Percentiles rank a stretch among this genome's conserved stretches.
Conservation (phyloP, 2,329 filamentous ascomycete species). For the Exophiala sp. region DNA sequence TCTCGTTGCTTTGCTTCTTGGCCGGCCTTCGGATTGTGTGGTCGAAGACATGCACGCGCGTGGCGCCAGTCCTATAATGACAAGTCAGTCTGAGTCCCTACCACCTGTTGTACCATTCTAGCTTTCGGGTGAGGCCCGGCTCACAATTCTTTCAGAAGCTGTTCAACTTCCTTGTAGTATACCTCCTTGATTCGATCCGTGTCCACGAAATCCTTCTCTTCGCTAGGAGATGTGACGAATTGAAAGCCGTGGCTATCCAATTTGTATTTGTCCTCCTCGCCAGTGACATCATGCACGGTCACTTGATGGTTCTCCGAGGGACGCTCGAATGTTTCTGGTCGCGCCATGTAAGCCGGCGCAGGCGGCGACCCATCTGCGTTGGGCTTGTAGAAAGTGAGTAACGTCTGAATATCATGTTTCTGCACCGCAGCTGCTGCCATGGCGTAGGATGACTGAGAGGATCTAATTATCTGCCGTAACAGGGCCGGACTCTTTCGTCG, state of each 20-base stretch:
- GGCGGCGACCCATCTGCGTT: conserved; percentile 1
- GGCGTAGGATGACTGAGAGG: neutral
- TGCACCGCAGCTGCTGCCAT: conserved; percentile 2
- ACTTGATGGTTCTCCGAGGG: neutral
- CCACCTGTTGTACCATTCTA: neutral
- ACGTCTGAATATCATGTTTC: conserved; percentile 1
- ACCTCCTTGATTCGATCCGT: neutral
- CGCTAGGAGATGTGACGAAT: neutral
- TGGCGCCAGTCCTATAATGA: neutral
- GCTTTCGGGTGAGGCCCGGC: neutral
- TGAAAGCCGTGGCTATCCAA: conserved; percentile 2
- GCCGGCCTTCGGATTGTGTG: conserved; percentile 3
- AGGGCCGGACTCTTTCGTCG: neutral
- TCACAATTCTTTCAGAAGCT: conserved; percentile 3
- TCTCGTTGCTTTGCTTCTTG: neutral
- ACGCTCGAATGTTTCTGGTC: conserved; percentile 3
- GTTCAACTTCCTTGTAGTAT: conserved; percentile 7
- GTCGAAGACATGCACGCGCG: conserved; percentile 2
- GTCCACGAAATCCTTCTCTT: conserved; percentile 2
- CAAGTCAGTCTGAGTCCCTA: neutral
- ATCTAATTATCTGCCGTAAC: neutral
- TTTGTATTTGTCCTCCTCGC: conserved; percentile 1
- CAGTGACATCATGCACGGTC: neutral
- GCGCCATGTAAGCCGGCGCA: conserved; percentile 1
- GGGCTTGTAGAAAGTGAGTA: neutral